Conservation (phyloP, 2,329 filamentous ascomycete genomes). For the Colletotrichum caudatum region DNA sequence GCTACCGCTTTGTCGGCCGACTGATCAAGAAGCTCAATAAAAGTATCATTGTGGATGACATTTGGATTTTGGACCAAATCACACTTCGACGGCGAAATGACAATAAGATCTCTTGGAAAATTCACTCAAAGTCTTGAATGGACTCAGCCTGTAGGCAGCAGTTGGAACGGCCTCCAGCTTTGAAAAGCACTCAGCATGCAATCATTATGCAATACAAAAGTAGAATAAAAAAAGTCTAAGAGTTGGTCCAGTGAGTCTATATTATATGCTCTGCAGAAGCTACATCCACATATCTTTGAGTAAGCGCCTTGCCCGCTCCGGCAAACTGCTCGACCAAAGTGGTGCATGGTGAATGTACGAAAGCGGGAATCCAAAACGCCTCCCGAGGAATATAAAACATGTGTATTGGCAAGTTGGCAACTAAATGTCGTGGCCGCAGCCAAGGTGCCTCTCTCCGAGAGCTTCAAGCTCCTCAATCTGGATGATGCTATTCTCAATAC, state of each 20-base stretch:
- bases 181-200: background rate
- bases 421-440: conserved; percentile 51
- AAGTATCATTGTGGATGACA: background rate
- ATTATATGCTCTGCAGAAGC: background rate
- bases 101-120: background rate
- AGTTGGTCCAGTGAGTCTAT: background rate
- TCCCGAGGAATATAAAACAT: background rate
- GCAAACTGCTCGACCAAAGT: background rate
- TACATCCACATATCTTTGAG: background rate
- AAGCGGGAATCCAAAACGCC: background rate
- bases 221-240: background rate
- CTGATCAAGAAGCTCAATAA: background rate
- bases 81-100: background rate
- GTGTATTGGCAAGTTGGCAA: no score
- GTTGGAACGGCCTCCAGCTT: background rate
- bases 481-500: conserved; percentile 41
- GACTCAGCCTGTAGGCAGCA: fast-evolving
- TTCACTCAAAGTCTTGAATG: background rate
- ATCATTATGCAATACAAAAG: background rate
- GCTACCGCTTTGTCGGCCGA: background rate
- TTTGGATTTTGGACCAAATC: background rate
- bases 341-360: background rate
- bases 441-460: conserved; percentile 51
- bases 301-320: no score
- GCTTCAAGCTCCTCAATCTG: conserved; percentile 51